A percentile compares a stretch with the other conserved stretches of the same genome.
phyloP scores from a whole-genome alignment of 1,139 yeast species.

The Yamadazyma epiphylla region DNA sequence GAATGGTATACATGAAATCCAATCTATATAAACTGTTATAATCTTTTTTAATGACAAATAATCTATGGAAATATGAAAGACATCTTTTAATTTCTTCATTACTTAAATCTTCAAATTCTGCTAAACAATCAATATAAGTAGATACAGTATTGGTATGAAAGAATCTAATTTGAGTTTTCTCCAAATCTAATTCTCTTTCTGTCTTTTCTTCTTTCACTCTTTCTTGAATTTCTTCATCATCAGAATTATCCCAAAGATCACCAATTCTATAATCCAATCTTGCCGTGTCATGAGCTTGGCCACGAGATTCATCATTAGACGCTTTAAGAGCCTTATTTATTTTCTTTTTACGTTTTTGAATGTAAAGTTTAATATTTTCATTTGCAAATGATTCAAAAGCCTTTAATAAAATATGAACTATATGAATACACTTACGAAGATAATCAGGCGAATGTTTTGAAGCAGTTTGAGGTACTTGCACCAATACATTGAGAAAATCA shows the following conservation, averaged over 20 bases:
- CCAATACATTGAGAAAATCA: constrained; percentile 56
- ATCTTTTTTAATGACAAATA: constrained; percentile 60
- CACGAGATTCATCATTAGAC: constrained; percentile 25
- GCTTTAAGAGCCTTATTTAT: constrained; percentile 20
- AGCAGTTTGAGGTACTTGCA: constrained; percentile 63
- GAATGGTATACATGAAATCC: constrained; percentile 58
- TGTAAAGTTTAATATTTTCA: constrained; percentile 55
- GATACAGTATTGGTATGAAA: constrained; percentile 43
- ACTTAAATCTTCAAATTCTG: constrained; percentile 58
- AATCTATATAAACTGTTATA: constrained; percentile 63
- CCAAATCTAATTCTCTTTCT: constrained; percentile 52
- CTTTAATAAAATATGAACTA: constrained; percentile 64
- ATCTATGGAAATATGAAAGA: constrained; percentile 66
- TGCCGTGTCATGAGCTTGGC: too few species aligned
- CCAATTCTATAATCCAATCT: constrained; percentile 12
- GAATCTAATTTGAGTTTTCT: constrained; percentile 34
- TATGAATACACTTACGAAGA: constrained; percentile 59
- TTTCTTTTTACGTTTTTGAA: constrained; percentile 44
- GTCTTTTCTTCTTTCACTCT: constrained; percentile 33
- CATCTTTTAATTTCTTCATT: constrained; percentile 61
- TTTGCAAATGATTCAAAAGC: constrained; percentile 65
- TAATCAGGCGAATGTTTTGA: constrained; percentile 62
- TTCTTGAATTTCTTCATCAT: constrained; percentile 44
- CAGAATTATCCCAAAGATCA: constrained; percentile 39
- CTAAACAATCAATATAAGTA: constrained; percentile 49